Conservation (phyloP, 2,329 filamentous ascomycete species). For the Arthroderma uncinatum region DNA sequence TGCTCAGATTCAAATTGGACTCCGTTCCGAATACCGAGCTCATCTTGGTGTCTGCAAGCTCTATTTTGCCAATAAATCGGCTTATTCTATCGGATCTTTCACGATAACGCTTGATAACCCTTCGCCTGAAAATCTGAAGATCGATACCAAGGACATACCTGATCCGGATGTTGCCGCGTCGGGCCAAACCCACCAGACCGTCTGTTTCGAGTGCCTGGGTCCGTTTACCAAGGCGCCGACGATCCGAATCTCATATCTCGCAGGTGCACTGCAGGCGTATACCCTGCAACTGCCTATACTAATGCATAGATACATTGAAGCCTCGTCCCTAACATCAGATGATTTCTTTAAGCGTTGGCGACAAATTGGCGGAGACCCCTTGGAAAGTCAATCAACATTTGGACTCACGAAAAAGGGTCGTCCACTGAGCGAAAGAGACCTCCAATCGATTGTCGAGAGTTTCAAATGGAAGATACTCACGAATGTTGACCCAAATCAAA, state of each 20-base stretch:
- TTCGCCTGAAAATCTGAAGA: slow-evolving; percentile 55
- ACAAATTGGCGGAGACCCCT: slow-evolving; percentile 80
- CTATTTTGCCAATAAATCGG: slow-evolving; percentile 92
- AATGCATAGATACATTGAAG: slow-evolving; percentile 94
- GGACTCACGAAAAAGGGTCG: slow-evolving; percentile 48
- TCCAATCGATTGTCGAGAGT: slow-evolving; percentile 62
- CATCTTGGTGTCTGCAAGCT: slow-evolving; percentile 90
- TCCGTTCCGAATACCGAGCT: slow-evolving; percentile 89
- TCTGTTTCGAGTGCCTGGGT: slow-evolving; percentile 81
- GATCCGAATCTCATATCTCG: slow-evolving; percentile 86
- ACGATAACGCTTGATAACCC: slow-evolving; percentile 82
- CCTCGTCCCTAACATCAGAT: slow-evolving; percentile 71
- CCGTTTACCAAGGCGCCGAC: slow-evolving; percentile 79
- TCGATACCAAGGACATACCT: slow-evolving; percentile 79
- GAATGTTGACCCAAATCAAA: slow-evolving; percentile 79
- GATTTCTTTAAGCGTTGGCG: slow-evolving; percentile 99
- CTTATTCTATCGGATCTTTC: slow-evolving; percentile 74
- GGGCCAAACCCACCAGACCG: slow-evolving; percentile 78
- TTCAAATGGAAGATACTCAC: slow-evolving; percentile 83
- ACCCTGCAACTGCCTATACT: slow-evolving; percentile 82
- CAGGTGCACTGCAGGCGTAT: slow-evolving; percentile 81
- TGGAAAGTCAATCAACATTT: slow-evolving; percentile 84
- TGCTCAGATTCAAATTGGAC: slow-evolving; percentile 79
- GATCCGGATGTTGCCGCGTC: slow-evolving; percentile 67
- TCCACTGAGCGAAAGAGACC: slow-evolving; percentile 59